Base-by-base conservation (phyloP, 2,329 filamentous ascomycete species). In the Diaporthe velutina region DNA sequence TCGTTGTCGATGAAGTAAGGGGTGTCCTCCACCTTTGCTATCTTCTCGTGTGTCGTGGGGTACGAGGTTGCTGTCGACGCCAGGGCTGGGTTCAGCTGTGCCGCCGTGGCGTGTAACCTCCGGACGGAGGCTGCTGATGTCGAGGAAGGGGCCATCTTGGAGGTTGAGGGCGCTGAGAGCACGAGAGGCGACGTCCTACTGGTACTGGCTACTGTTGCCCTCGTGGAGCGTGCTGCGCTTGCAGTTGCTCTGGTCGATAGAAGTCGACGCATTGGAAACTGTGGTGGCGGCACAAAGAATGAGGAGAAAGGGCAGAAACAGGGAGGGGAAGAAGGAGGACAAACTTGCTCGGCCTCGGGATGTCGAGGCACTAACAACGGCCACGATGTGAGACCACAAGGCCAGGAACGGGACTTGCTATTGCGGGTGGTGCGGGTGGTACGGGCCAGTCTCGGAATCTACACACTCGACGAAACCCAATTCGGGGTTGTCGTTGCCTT, bases 1-100 rank as follows among this genome's bases (percentile, higher is more conserved):
- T 93, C 86, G 86, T 97, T 97, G 88, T 97, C 90, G 79, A 97
- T 82, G 83, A 97, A 97, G 87, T 94, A 95, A 38, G 92, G 93
- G 19, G 94, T 96, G 82, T 96, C 90, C 79, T 89, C 85, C 50
- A 93, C 91, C 75, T 90, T 84, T 78, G 89, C 80, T 79, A 95
- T 92, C 85, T 91, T 91, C 71, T 93, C 92, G 86, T 97, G 94
- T 30, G 88, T 91, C 72, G 88, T 93, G 35, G 93, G 93, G 83
- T 93, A 96, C 82, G 85, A 88, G 61, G 88, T 88, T 15, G 90
- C 85, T 28, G 88, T 90, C 73, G 88, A 90, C 57, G 88, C 86
- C 71, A 91, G 84, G 22, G 87, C 86, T 38, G 89, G 86, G 78
- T 86, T 86, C 60, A 91, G 85, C 78, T 91, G 88, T 79, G 86